These are phyloP conservation scores for Arthrobotrys megalospora DNA, from an alignment of 2,329 filamentous ascomycete species.

Conservation along the genomic window DNA sequence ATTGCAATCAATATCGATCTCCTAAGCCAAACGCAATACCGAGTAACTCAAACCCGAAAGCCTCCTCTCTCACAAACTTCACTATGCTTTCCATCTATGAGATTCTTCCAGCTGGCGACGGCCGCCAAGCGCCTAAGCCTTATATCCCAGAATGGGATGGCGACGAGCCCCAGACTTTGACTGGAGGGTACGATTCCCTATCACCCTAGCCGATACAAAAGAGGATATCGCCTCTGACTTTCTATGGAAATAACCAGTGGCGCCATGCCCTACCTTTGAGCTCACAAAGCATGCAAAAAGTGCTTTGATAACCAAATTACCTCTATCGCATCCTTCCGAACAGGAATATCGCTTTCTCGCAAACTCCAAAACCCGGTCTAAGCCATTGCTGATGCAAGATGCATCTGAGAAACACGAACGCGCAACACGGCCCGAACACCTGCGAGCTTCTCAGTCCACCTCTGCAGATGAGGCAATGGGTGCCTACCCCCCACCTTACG, in stretches of 20 bases:
- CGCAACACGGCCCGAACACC: conserved; percentile 1
- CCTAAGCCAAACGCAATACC: not conserved
- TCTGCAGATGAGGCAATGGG: conserved; percentile 50
- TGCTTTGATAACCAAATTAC: not conserved
- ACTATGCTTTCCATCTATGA: conserved; percentile 22
- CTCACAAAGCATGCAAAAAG: not conserved
- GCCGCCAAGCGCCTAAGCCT: conserved; percentile 54
- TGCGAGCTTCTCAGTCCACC: not conserved
- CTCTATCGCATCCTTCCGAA: not conserved
- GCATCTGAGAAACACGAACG: conserved; percentile 8
- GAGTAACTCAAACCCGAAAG: no score
- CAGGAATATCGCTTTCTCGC: not conserved
- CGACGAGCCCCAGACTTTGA: conserved; percentile 52
- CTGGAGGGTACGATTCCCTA: conserved; percentile 47
- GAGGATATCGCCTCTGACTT: not conserved
- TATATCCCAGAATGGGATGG: conserved; percentile 60
- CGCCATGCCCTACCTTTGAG: conserved; percentile 54
- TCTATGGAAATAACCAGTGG: conserved; percentile 30
- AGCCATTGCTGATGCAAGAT: conserved; percentile 40
- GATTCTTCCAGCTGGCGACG: conserved; percentile 24
- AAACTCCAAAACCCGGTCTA: not conserved
- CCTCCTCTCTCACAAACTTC: not conserved
- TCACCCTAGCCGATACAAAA: not conserved
- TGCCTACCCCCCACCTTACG: not conserved
- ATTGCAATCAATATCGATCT: no score